A percentile compares a stretch with the other conserved stretches of the same genome.
These are phyloP conservation scores for Amanita jacksonii DNA, from an alignment of 768 basidiomycete species.

Conservation along the genomic window DNA sequence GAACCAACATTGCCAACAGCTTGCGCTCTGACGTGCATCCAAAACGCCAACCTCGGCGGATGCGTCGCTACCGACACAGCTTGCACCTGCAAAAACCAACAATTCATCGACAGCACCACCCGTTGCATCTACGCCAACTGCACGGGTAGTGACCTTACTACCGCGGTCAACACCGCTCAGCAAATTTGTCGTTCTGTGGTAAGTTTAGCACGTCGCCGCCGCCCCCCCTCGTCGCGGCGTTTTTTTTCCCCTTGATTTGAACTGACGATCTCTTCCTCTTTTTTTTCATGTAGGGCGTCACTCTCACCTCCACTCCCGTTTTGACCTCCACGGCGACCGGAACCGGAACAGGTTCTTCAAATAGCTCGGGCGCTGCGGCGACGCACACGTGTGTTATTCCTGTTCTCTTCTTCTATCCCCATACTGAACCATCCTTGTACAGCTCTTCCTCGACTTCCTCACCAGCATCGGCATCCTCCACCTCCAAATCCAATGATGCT, in stretches of 20 bases:
- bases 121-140: conserved; percentile 41
- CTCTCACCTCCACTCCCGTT: conserved; percentile 27
- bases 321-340: conserved; percentile 11
- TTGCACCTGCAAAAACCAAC: conserved; percentile 47
- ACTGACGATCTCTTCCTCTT: neutral
- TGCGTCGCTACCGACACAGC: conserved; percentile 41
- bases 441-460: neutral
- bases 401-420: neutral
- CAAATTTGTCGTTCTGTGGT: conserved; percentile 40
- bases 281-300: conserved; percentile 36
- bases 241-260: neutral
- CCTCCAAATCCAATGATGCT: neutral
- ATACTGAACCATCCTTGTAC: neutral
- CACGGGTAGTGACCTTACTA: conserved; percentile 30
- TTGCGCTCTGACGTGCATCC: conserved; percentile 44
- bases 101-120: conserved; percentile 37
- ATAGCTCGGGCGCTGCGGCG: neutral
- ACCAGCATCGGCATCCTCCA: neutral
- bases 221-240: too few relatives aligned
- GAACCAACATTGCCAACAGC: conserved; percentile 21
- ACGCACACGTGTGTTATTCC: neutral
- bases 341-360: neutral
- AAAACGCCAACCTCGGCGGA: conserved; percentile 28
- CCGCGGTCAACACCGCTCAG: conserved; percentile 32
- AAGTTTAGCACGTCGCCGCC: too few relatives aligned